These are phyloP conservation scores for Podaxis sp. DNA, from an alignment of 768 basidiomycete genomes.

Conservation along the genomic window DNA sequence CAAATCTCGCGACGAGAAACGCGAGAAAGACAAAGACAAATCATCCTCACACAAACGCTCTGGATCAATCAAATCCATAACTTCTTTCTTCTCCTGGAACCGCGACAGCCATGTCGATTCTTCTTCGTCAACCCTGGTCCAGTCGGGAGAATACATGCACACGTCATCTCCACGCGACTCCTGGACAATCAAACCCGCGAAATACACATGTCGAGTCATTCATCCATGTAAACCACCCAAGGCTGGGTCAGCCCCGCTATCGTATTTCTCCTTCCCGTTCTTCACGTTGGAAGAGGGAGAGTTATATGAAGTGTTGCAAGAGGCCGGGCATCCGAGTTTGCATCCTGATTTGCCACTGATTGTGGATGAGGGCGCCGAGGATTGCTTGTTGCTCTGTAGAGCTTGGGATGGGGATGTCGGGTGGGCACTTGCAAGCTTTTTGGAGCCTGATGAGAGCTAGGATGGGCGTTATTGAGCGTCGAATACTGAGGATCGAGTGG, in stretches of 20 bases:
- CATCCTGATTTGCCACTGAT: constrained; percentile 72
- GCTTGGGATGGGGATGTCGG: constrained; percentile 54
- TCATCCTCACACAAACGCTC: constrained; percentile 23
- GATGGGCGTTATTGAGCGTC: not conserved
- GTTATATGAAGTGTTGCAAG: constrained; percentile 63
- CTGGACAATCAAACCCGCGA: constrained; percentile 43
- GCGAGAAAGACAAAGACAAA: constrained; percentile 13
- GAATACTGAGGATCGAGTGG: not conserved
- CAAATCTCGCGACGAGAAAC: constrained; percentile 10
- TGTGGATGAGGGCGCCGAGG: constrained; percentile 66
- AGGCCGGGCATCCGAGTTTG: constrained; percentile 73
- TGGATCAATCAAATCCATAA: constrained; percentile 30
- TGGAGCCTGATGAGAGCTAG: constrained; percentile 49
- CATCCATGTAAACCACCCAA: constrained; percentile 64
- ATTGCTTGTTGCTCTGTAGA: constrained; percentile 72
- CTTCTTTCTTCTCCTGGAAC: constrained; percentile 29
- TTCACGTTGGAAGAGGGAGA: constrained; percentile 64
- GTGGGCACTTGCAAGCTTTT: constrained; percentile 81
- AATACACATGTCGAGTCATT: constrained; percentile 66
- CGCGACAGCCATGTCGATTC: constrained; percentile 13
- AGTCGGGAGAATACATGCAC: constrained; percentile 15
- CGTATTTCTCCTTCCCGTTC: constrained; percentile 72
- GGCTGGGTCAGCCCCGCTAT: constrained; percentile 34
- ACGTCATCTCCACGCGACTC: constrained; percentile 31
- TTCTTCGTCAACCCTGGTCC: constrained; percentile 12